Evolutionary conservation across 805 yeast species (phyloP).

Genomic region (Kurtzmaniella fragi): DNA sequence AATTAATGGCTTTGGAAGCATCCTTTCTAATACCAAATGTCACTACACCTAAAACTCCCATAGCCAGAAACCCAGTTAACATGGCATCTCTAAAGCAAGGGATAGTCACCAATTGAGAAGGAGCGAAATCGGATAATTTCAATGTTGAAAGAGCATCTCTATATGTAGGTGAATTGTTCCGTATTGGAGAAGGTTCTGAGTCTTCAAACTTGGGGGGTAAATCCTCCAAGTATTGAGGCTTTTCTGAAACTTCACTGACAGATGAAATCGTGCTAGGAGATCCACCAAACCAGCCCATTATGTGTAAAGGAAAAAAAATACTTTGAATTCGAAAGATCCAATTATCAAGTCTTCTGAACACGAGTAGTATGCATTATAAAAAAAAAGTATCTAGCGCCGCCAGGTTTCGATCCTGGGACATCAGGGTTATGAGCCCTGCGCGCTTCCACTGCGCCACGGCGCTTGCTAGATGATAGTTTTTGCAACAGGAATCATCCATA

Average conservation of each 20-base stretch:
- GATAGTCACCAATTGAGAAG: conserved; percentile 48
- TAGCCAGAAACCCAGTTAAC: conserved; percentile 65
- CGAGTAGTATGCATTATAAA: too few species aligned
- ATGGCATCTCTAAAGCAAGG: conserved; percentile 83
- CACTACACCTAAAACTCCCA: conserved; percentile 65
- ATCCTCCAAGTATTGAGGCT: conserved; percentile 40
- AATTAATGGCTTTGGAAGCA: conserved; percentile 60
- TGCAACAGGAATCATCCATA: too few species aligned
- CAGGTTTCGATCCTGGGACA: conserved; percentile 96
- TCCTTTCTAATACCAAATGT: conserved; percentile 65
- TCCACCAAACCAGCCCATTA: conserved; percentile 42
- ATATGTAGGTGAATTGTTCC: conserved; percentile 10
- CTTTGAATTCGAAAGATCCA: too few species aligned
- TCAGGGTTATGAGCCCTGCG: conserved; percentile 99
- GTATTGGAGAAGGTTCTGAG: conserved; percentile 13
- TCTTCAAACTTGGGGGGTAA: conserved; percentile 49
- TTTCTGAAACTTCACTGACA: conserved; percentile 22
- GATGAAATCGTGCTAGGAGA: conserved; percentile 32
- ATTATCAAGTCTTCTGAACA: too few species aligned
- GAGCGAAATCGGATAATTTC: conserved; percentile 45
- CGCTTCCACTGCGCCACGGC: conserved; percentile 99
- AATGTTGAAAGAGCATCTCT: conserved; percentile 40
- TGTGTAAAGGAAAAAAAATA: neutral
- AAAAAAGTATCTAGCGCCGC: conserved; percentile 70
- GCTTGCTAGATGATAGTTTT: conserved; percentile 30